Evolutionary conservation across 495 filamentous ascomycete species (phyloP), one percentile per base, ranked within the genome.

Genomic region (Xylaria longipes): DNA sequence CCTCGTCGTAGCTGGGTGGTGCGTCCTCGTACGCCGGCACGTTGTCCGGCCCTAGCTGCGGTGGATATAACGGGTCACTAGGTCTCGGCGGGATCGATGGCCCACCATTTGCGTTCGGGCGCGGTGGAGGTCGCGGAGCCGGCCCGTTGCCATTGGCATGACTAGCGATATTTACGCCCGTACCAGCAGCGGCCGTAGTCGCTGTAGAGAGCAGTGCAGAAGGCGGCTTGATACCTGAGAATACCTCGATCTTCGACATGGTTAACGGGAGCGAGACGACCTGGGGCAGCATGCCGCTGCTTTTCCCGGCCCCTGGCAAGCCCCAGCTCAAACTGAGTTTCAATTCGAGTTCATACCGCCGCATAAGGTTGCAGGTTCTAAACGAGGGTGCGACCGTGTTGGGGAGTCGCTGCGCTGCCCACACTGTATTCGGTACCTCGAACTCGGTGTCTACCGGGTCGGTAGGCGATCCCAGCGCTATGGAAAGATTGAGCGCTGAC

Each of bases 161-260:
- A 63, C 25, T 46, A 29, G 61, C 29, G 7, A 17, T 12, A 50
- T 20, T 46, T 9, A 46, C 37, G n/a, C 27, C n/a, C 15, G 37
- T n/a, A 25, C 48, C 22, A 17, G 48, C 25, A 35, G 69, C 7
- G 6, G 17, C 3, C 27, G 27, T 22, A 35, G 64, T 54, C 11
- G 69, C 52, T 78, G 79, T 89, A 68, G 92, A 87, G 66, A 97
- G 79, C 15, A 97, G 89, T 43, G 89, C 90, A 48, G 86, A 80
- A 3, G 94, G 94, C 1, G 95, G 95, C n/a, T 86, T 82, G 54
- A 98, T 94, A 76, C 96, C 96, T n/a, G 94, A 97, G 80, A 88
- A 97, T 58, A 99, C 88, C 56, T 93, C 83, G 71, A 96, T 86
- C 46, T 76, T 76, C 71, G 90, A 90, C 79, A 97, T 90, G 66